These are phyloP conservation scores for Carpediemonas membranifera DNA, from an alignment of 78 protist species.

Conservation along the genomic window DNA sequence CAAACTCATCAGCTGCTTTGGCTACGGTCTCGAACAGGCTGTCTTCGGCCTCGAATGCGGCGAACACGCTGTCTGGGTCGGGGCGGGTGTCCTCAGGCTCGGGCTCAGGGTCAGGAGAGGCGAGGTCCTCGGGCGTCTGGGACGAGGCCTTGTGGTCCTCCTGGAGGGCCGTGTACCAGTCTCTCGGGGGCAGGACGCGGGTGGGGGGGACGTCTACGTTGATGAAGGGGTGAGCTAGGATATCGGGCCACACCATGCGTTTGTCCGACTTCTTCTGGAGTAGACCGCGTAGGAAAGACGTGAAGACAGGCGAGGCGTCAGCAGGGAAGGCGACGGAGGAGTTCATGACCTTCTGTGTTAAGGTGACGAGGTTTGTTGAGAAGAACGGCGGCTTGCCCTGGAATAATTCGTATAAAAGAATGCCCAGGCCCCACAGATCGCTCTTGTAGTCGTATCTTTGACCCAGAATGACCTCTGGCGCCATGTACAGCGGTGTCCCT, in stretches of 20 bases:
- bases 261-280: neutral
- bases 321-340: neutral
- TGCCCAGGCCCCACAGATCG: slow-evolving; percentile 22
- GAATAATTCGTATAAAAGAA: slow-evolving; percentile 6
- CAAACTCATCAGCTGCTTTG: too few relatives aligned
- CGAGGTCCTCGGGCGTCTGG: too few relatives aligned
- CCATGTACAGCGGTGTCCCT: slow-evolving; percentile 29
- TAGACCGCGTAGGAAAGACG: neutral
- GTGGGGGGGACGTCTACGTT: neutral
- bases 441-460: neutral
- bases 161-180: too few relatives aligned
- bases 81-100: too few relatives aligned
- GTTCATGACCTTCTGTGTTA: neutral
- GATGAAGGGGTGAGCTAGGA: neutral
- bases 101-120: too few relatives aligned
- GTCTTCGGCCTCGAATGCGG: too few relatives aligned
- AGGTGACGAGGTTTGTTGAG: neutral
- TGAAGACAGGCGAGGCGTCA: neutral
- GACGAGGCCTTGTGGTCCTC: too few relatives aligned
- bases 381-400: neutral
- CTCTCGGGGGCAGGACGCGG: too few relatives aligned
- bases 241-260: neutral
- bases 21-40: too few relatives aligned
- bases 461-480: slow-evolving; percentile 15
- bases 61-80: too few relatives aligned